Conservation (phyloP, 1,139 yeast genomes). For the Pichia kudriavzevii region DNA sequence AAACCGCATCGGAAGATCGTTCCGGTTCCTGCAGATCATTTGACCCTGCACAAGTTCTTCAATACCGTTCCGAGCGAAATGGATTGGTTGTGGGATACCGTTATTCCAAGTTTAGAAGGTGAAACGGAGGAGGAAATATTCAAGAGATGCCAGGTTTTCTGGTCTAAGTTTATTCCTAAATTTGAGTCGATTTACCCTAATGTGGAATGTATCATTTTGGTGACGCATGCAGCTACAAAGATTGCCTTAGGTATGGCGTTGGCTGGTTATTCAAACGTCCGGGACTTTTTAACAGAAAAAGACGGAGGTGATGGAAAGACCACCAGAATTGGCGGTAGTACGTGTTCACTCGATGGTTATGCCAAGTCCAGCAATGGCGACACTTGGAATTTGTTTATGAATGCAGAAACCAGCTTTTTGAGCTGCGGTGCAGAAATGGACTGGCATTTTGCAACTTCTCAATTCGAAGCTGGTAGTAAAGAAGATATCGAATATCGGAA, state of each 20-base stretch:
- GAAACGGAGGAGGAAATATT: conserved; percentile 44
- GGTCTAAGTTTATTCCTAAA: conserved; percentile 40
- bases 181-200: conserved; percentile 41
- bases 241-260: conserved; percentile 52
- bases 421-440: conserved; percentile 52
- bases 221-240: conserved; percentile 57
- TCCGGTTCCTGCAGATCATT: conserved; percentile 45
- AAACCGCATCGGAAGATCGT: conserved; percentile 38
- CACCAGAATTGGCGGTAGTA: conserved; percentile 43
- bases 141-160: conserved; percentile 37
- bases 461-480: conserved; percentile 55
- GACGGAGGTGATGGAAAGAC: conserved; percentile 42
- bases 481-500: conserved; percentile 47
- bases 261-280: conserved; percentile 33
- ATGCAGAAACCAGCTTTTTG: conserved; percentile 46
- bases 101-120: conserved; percentile 42
- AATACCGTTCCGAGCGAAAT: conserved; percentile 31
- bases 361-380: conserved; percentile 10
- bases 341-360: conserved; percentile 49
- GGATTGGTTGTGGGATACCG: conserved; percentile 41
- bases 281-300: conserved; percentile 31
- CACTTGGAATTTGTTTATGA: conserved; percentile 39
- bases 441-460: conserved; percentile 43
- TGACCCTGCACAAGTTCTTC: conserved; percentile 36
- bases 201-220: conserved; percentile 36